A percentile compares a stretch with the other conserved stretches of the same genome.
phyloP scores from a whole-genome alignment of 129 eudicot species.

The Apium graveolens region DNA sequence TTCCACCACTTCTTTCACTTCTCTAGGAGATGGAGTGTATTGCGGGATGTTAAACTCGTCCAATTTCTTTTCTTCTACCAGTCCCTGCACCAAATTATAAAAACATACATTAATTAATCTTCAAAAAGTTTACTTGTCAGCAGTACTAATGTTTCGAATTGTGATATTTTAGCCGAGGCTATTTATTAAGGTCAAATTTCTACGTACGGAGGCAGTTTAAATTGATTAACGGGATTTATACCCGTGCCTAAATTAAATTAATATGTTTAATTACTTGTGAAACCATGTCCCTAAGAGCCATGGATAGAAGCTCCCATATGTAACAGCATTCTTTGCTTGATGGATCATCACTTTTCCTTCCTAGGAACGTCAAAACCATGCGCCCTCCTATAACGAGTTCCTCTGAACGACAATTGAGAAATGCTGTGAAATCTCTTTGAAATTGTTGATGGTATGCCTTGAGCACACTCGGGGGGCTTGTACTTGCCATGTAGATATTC shows the following conservation, averaged over 20 bases:
- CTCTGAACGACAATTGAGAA: constrained; percentile 43
- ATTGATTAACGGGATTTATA: not conserved
- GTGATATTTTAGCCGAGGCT: no score
- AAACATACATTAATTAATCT: not conserved
- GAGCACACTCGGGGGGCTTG: constrained; percentile 52
- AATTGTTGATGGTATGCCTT: constrained; percentile 63
- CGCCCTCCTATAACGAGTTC: constrained; percentile 56
- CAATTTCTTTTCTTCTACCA: constrained; percentile 17
- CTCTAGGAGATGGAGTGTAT: constrained; percentile 24
- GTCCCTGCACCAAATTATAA: constrained; percentile 8
- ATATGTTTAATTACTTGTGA: constrained; percentile 36
- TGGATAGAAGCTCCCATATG: constrained; percentile 59
- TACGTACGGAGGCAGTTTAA: not conserved
- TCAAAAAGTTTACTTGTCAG: not conserved
- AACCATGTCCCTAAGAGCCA: constrained; percentile 52
- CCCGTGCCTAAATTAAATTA: not conserved
- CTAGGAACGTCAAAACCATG: constrained; percentile 70
- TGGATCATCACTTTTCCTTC: constrained; percentile 56
- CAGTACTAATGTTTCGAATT: no score
- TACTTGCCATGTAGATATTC: constrained; percentile 49
- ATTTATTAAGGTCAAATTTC: not conserved
- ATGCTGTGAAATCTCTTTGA: constrained; percentile 38
- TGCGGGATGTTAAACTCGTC: constrained; percentile 20
- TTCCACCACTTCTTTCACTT: constrained; percentile 27
- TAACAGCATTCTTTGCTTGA: constrained; percentile 50